Conservation (phyloP, 1,284 basidiomycete species). For the Cutaneotrichosporon mucoides region DNA sequence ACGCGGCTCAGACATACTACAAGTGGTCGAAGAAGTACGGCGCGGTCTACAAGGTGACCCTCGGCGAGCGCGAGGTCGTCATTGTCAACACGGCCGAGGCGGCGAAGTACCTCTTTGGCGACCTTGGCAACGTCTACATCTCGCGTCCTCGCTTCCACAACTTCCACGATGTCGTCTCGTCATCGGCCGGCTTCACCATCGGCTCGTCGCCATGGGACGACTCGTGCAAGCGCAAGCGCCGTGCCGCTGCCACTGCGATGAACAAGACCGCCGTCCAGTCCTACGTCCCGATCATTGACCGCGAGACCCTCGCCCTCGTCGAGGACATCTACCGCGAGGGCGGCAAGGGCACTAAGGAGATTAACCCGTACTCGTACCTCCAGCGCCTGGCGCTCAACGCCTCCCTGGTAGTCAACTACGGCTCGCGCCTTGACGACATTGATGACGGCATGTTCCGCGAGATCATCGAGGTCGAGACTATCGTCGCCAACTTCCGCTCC, state of each 20-base stretch:
- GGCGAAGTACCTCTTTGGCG: constrained; percentile 18
- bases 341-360: constrained; percentile 12
- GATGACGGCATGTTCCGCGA: constrained; percentile 14
- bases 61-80: constrained; percentile 23
- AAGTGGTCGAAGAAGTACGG: constrained; percentile 22
- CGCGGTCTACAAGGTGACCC: constrained; percentile 21
- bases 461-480: constrained; percentile 17
- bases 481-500: constrained; percentile 16
- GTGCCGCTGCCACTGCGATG: constrained; percentile 18
- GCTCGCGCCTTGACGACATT: constrained; percentile 14
- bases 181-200: constrained; percentile 18
- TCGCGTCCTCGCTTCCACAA: constrained; percentile 21
- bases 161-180: constrained; percentile 17
- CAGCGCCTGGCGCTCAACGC: constrained; percentile 20
- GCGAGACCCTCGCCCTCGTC: constrained; percentile 19
- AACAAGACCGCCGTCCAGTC: constrained; percentile 16
- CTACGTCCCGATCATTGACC: constrained; percentile 21
- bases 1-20: constrained; percentile 17
- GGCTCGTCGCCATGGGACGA: constrained; percentile 23
- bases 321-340: constrained; percentile 18
- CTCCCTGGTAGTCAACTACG: constrained; percentile 20
- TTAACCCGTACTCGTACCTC: constrained; percentile 17
- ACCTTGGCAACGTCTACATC: constrained; percentile 19
- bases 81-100: constrained; percentile 21
- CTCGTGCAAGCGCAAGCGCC: constrained; percentile 21